Conservation (phyloP, 2,329 filamentous ascomycete species). For the Thielaviopsis euricoi region DNA sequence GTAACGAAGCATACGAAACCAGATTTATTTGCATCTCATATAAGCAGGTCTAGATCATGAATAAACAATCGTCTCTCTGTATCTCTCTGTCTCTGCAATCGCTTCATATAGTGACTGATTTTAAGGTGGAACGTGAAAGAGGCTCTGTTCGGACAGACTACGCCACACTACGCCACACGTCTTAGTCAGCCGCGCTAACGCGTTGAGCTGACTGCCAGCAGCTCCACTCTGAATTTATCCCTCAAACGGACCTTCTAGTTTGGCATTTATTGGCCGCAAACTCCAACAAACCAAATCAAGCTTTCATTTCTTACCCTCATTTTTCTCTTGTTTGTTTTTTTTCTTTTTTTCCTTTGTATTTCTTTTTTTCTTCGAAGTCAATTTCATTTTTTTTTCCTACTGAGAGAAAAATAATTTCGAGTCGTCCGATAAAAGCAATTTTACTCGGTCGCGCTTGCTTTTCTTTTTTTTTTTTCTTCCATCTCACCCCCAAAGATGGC, state of each 20-base stretch:
- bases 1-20: background rate
- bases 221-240: background rate
- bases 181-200: background rate
- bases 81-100: no score
- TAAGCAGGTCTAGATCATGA: background rate
- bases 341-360: background rate
- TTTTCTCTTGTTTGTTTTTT: background rate
- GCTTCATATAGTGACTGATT: no score
- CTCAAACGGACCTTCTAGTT: background rate
- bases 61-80: no score
- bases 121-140: no score
- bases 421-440: background rate
- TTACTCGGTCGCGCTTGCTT: background rate
- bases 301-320: background rate
- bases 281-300: background rate
- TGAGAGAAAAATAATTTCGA: background rate
- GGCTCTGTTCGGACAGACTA: background rate
- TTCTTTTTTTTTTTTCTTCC: background rate
- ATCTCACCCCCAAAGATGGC: constrained; percentile 33
- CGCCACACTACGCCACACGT: background rate
- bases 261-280: background rate
- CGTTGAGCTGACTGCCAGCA: background rate
- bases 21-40: background rate
- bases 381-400: background rate
- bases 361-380: background rate